Percentiles rank a stretch among this genome's conserved stretches.
Conservation (phyloP, 208 protist genomes). For the Plasmodiophora brassicae region DNA sequence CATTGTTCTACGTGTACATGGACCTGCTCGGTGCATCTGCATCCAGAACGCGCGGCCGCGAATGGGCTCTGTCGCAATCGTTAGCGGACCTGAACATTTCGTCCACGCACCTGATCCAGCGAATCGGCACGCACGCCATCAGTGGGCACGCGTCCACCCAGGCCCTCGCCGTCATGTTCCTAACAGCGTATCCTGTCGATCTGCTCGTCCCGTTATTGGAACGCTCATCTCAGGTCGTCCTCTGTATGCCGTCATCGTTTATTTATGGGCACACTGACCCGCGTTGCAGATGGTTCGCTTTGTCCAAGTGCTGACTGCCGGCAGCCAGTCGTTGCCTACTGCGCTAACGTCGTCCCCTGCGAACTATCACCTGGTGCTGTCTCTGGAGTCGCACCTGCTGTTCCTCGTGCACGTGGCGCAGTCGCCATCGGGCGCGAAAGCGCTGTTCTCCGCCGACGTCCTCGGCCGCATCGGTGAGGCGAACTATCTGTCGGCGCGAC, state of each 20-base stretch:
- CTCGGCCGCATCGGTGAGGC: not conserved
- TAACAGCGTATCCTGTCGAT: not conserved
- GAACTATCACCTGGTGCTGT: not conserved
- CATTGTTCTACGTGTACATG: not conserved
- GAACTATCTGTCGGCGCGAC: not conserved
- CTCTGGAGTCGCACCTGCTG: not conserved
- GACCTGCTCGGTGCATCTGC: not conserved
- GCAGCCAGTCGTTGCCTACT: not conserved
- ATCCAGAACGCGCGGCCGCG: not conserved
- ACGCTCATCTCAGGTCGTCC: not conserved
- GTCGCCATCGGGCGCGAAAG: not conserved
- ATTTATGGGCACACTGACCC: not conserved
- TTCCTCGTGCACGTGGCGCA: not conserved
- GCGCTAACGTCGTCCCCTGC: not conserved
- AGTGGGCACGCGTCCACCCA: not conserved
- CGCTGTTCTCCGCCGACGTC: not conserved
- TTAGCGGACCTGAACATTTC: not conserved
- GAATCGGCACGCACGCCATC: not conserved
- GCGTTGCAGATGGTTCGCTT: not conserved
- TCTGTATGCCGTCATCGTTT: not conserved
- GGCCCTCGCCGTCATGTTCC: not conserved
- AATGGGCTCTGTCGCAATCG: not conserved
- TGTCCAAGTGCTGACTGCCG: not conserved
- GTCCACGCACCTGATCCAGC: not conserved
- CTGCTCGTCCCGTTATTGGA: not conserved